Evolutionary conservation across 2,329 filamentous ascomycete genomes (phyloP).

Genomic region (Passalora sequoiae): DNA sequence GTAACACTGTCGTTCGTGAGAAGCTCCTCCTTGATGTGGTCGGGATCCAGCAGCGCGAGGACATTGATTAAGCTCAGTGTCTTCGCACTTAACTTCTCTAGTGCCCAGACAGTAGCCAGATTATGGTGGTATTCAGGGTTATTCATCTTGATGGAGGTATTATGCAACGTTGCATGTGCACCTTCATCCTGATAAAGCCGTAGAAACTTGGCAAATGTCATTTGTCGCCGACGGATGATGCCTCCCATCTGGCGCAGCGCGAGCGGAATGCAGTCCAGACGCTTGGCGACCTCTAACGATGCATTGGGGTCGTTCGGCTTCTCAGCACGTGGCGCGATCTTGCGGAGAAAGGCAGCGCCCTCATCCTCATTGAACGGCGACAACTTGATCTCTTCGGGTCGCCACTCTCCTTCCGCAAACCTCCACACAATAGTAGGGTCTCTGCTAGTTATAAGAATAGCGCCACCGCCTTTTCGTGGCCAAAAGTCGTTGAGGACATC

Average conservation of each 20-base stretch:
- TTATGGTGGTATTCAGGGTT: not conserved
- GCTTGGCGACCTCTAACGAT: not conserved
- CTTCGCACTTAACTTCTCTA: conserved; percentile 2
- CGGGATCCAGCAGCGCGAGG: conserved; percentile 6
- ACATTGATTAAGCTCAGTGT: conserved; percentile 1
- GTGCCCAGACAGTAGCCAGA: not conserved
- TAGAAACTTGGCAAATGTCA: conserved; percentile 3
- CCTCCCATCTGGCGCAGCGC: conserved; percentile 7
- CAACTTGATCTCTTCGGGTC: not conserved
- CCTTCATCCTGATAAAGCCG: not conserved
- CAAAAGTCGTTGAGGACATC: conserved; percentile 2
- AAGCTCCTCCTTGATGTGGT: conserved; percentile 7
- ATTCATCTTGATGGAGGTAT: too few relatives aligned
- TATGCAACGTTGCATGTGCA: too few relatives aligned
- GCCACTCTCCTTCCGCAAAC: not conserved
- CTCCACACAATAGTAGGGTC: not conserved
- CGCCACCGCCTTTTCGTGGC: not conserved
- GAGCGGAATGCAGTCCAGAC: conserved; percentile 6
- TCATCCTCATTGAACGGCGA: not conserved
- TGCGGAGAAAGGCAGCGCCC: too few relatives aligned
- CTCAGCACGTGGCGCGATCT: too few relatives aligned
- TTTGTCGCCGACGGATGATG: conserved; percentile 3
- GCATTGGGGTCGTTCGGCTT: too few relatives aligned
- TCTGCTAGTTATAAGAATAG: conserved; percentile 6
- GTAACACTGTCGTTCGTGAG: too few relatives aligned